Evolutionary conservation across 768 basidiomycete genomes (phyloP).

Genomic region (Hirschioporus abietinus): DNA sequence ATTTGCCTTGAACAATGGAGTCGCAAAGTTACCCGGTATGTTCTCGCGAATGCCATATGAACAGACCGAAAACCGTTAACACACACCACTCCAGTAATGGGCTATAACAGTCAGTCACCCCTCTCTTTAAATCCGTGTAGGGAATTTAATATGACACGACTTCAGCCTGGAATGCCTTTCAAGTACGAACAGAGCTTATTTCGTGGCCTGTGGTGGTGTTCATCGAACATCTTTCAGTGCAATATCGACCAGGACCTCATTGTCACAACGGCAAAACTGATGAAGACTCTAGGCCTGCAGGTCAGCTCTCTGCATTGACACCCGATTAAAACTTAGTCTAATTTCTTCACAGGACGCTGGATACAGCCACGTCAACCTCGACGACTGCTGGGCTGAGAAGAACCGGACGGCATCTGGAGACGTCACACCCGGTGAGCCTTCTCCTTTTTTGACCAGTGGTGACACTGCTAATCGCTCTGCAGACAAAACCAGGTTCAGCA

Average conservation of each 20-base stretch:
- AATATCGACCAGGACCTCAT: slow-evolving; percentile 51
- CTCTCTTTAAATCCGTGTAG: slow-evolving; percentile 10
- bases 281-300: slow-evolving; percentile 50
- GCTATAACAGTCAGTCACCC: slow-evolving; percentile 51
- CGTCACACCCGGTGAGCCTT: slow-evolving; percentile 47
- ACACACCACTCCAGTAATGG: slow-evolving; percentile 39
- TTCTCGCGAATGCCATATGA: slow-evolving; percentile 1
- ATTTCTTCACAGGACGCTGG: slow-evolving; percentile 42
- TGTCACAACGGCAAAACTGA: slow-evolving; percentile 40
- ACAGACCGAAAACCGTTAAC: slow-evolving; percentile 3
- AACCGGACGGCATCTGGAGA: slow-evolving; percentile 44
- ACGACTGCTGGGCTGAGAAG: slow-evolving; percentile 63
- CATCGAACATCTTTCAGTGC: slow-evolving; percentile 34
- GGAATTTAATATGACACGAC: neutral
- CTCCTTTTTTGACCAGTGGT: neutral
- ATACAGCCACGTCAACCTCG: slow-evolving; percentile 54
- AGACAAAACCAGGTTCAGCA: slow-evolving; percentile 50
- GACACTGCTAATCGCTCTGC: slow-evolving; percentile 3
- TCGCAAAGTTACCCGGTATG: slow-evolving; percentile 34
- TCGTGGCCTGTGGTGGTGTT: neutral
- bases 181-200: slow-evolving; percentile 31
- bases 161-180: slow-evolving; percentile 66
- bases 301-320: slow-evolving; percentile 15
- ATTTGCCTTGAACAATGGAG: slow-evolving; percentile 18
- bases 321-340: neutral